phyloP scores from a whole-genome alignment of 257 asterid species.

The Apocynum venetum region DNA sequence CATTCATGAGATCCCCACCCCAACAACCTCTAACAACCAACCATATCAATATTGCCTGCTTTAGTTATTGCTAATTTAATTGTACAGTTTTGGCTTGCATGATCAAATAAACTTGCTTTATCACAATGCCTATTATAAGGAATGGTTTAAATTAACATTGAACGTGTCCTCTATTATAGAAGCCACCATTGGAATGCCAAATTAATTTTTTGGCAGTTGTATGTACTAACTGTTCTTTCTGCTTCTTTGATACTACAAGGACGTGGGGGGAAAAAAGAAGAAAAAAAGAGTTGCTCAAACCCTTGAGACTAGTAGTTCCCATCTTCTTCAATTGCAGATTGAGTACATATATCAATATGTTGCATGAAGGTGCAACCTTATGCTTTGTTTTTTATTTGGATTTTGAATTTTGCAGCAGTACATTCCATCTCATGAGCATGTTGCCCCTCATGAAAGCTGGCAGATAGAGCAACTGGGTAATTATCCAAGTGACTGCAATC shows the following conservation, averaged over 20 bases:
- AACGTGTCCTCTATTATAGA: no score
- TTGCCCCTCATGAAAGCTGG: constrained; percentile 97
- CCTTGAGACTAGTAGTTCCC: not conserved
- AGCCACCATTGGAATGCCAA: no score
- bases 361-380: not conserved
- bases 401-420: constrained; percentile 52
- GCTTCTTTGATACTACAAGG: no score
- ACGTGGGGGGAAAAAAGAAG: no score
- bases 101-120: not conserved
- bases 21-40: not conserved
- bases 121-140: not conserved
- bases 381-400: constrained; percentile 6
- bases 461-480: constrained; percentile 59
- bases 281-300: no score
- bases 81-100: not conserved
- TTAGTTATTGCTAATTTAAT: not conserved
- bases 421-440: constrained; percentile 53
- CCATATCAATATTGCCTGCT: not conserved
- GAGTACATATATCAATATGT: not conserved
- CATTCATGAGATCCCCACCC: not conserved
- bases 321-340: no score
- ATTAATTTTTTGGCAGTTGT: not conserved
- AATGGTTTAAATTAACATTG: not conserved
- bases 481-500: constrained; percentile 44
- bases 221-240: no score